Base-by-base conservation (phyloP, 129 eudicot genomes). In the Escallonia rubra region DNA sequence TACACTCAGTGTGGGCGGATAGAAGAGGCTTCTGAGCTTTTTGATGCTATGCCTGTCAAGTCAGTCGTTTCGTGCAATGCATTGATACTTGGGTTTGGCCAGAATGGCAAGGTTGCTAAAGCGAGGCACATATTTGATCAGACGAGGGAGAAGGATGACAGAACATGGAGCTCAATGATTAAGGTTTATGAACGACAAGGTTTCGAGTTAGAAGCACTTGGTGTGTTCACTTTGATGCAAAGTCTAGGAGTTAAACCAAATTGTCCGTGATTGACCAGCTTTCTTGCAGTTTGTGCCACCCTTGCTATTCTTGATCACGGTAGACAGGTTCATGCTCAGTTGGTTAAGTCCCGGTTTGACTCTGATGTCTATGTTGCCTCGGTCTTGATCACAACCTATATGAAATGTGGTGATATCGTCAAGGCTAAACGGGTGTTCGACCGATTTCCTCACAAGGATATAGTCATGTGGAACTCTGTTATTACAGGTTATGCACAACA, bases 401-500 rank as follows among this genome's bases (percentile, higher is more conserved):
- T 89, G 58, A 89, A 85, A 76, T 85, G 90, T 10, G 93, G 96
- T 47, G 85, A 89, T 76, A 77, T 89, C 74, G 70, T 62, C 34
- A 86, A 80, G 60, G 96, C 93, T 43, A 85, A 76, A 58, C 58
- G 45, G 40, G 76, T 89, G 39, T 89, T 89, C 61, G 87, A 83
- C 51, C 74, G 82, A 73, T 85, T 79, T 72, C 63, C 86, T 4
- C 46, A 68, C 41, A 89, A 83, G 63, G 96, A 89, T 78, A 45
- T 72, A 43, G 87, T 85, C 56, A 89, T 86, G 96, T 89, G 96
- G 96, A 85, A 89, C 68, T 85, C 96, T 8, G 67, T 89, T 10
- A 89, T 89, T 39, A 75, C 96, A 38, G 96, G 96, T 39, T 85
- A 89, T 10, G 89, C 96, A 16, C 96, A 89, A 61, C 93, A 89